These are phyloP conservation scores for Amanita rubescens DNA, from an alignment of 768 basidiomycete genomes.

Conservation along the genomic window DNA sequence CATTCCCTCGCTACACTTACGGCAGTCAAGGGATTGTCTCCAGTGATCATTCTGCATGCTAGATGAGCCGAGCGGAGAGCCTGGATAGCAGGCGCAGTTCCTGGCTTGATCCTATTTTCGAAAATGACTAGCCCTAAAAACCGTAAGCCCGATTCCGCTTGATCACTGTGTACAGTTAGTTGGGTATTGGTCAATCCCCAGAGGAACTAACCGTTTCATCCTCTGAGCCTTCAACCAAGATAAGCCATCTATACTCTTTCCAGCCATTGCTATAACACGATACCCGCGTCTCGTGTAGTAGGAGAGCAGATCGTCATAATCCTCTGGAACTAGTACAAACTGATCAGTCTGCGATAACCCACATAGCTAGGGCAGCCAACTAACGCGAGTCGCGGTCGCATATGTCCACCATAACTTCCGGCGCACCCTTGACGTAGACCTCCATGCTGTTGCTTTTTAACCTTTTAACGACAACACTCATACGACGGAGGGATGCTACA, in stretches of 20 bases:
- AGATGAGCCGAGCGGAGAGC: conserved; percentile 84
- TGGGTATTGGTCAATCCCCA: not conserved
- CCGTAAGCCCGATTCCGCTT: conserved; percentile 83
- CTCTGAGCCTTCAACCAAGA: conserved; percentile 97
- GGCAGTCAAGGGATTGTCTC: conserved; percentile 94
- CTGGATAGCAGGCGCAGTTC: conserved; percentile 85
- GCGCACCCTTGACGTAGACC: conserved; percentile 98
- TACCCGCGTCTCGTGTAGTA: conserved; percentile 97
- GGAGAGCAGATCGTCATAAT: conserved; percentile 92
- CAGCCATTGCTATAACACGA: conserved; percentile 96
- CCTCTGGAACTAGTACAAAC: conserved; percentile 70
- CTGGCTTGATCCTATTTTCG: conserved; percentile 94
- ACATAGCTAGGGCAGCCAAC: conserved; percentile 21
- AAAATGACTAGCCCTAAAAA: conserved; percentile 97
- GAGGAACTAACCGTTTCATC: conserved; percentile 70
- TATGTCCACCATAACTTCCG: conserved; percentile 95
- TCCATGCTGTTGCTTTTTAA: conserved; percentile 95
- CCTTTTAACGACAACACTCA: conserved; percentile 97
- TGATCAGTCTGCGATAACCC: conserved; percentile 1
- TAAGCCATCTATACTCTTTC: conserved; percentile 87
- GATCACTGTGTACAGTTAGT: conserved; percentile 51
- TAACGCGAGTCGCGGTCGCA: conserved; percentile 88
- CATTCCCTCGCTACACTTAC: conserved; percentile 97
- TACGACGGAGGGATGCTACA: conserved; percentile 83
- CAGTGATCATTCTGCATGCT: conserved; percentile 96